Conservation (phyloP, 768 basidiomycete species). For the Leccinum truebloodii region DNA sequence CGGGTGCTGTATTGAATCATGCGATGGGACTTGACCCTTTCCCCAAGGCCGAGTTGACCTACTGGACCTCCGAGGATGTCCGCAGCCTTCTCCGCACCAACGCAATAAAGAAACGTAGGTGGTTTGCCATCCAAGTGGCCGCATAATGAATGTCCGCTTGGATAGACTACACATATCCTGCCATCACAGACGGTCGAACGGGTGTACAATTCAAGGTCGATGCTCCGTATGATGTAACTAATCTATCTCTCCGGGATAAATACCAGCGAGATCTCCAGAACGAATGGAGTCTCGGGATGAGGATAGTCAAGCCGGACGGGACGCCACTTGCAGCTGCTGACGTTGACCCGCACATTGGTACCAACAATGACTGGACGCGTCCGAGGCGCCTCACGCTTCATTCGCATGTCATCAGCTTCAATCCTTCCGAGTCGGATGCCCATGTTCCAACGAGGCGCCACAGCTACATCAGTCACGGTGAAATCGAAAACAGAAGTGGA, state of each 20-base stretch:
- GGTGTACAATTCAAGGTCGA: slow-evolving; percentile 9
- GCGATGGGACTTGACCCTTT: slow-evolving; percentile 14
- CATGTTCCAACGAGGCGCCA: no score
- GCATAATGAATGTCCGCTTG: background rate
- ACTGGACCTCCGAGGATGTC: slow-evolving; percentile 18
- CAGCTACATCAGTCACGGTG: no score
- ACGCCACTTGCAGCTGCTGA: no score
- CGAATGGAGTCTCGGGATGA: slow-evolving; percentile 1
- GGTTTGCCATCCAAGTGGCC: background rate
- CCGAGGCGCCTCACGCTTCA: no score
- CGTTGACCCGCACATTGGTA: no score
- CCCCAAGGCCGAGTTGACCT: slow-evolving; percentile 5
- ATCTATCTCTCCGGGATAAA: slow-evolving; percentile 6
- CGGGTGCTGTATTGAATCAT: background rate
- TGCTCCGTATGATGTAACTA: slow-evolving; percentile 7
- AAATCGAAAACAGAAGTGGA: no score
- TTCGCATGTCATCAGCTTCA: no score
- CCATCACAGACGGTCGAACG: slow-evolving; percentile 11
- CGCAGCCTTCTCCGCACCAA: slow-evolving; percentile 7
- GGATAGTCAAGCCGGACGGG: no score
- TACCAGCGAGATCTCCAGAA: slow-evolving; percentile 7
- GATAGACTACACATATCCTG: slow-evolving; percentile 24
- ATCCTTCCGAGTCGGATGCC: no score
- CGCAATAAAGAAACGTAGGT: slow-evolving; percentile 9
- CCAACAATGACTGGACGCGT: no score